Conservation (phyloP, 768 basidiomycete genomes). For the Cystoderma amianthinum region DNA sequence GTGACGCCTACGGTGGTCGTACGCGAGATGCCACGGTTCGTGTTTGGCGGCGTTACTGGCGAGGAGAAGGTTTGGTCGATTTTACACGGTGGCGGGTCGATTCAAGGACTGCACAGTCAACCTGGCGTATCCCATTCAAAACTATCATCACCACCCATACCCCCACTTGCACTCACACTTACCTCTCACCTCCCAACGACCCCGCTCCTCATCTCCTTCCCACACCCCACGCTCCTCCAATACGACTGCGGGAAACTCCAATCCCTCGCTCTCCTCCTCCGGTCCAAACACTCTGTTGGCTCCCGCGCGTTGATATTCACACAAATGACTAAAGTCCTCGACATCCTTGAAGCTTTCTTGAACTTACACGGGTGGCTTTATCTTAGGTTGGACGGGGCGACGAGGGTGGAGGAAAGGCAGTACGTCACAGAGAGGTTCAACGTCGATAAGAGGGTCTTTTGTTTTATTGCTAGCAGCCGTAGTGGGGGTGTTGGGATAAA, state of each 20-base stretch:
- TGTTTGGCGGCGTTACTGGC: constrained; percentile 45
- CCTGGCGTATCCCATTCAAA: too few species aligned
- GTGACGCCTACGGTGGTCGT: constrained; percentile 76
- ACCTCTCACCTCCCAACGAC: constrained; percentile 74
- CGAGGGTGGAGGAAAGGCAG: constrained; percentile 91
- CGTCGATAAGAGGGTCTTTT: constrained; percentile 71
- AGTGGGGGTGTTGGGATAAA: constrained; percentile 93
- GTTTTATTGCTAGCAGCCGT: constrained; percentile 82
- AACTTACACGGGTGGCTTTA: constrained; percentile 93
- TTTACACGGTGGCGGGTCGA: constrained; percentile 22
- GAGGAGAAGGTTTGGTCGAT: constrained; percentile 14
- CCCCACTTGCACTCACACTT: too few species aligned
- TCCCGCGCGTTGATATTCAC: constrained; percentile 94
- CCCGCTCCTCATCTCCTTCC: constrained; percentile 90
- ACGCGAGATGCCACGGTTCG: constrained; percentile 60
- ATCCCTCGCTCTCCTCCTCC: constrained; percentile 68
- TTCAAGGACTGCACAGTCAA: too few species aligned
- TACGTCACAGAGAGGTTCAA: constrained; percentile 87
- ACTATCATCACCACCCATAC: too few species aligned
- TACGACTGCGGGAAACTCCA: constrained; percentile 97
- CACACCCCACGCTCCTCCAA: constrained; percentile 81
- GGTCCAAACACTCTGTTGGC: constrained; percentile 79
- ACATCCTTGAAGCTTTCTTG: constrained; percentile 90
- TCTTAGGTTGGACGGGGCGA: constrained; percentile 89
- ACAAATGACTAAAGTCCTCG: constrained; percentile 92